phyloP scores from a whole-genome alignment of 139 green algal genomes.

The Chlorella sorokiniana region DNA sequence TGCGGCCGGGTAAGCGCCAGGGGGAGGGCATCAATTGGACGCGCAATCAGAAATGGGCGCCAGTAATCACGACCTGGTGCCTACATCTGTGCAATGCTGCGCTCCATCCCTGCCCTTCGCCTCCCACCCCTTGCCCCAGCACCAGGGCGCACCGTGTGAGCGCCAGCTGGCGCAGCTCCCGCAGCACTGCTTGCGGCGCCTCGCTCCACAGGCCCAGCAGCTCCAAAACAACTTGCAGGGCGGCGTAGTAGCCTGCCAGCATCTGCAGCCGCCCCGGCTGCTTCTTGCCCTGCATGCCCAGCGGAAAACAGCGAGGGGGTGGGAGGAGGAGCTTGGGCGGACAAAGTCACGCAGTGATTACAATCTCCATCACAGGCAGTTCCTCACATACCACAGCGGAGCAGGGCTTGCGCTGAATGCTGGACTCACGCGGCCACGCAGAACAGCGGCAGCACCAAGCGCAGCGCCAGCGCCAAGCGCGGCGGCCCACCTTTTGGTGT shows the following conservation, averaged over 20 bases:
- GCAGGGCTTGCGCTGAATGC: too few relatives aligned
- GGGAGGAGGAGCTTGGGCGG: too few relatives aligned
- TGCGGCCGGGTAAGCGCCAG: constrained; percentile 5
- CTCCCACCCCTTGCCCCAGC: not conserved
- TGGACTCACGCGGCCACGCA: too few relatives aligned
- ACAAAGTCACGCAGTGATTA: too few relatives aligned
- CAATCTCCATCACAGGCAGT: too few relatives aligned
- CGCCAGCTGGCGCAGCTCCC: constrained; percentile 69
- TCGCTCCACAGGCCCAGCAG: constrained; percentile 48
- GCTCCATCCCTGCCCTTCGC: not conserved
- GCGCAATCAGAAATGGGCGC: not conserved
- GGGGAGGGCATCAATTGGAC: not conserved
- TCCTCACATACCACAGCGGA: too few relatives aligned
- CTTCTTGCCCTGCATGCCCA: constrained; percentile 55
- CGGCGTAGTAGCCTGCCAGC: constrained; percentile 38
- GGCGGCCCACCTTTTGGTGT: constrained; percentile 58
- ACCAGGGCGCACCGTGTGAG: constrained; percentile 54
- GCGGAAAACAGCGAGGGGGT: not conserved
- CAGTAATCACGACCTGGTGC: not conserved
- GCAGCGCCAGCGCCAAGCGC: not conserved
- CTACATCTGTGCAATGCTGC: not conserved
- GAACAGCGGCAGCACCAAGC: not conserved
- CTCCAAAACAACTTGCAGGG: constrained; percentile 43
- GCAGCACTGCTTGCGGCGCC: constrained; percentile 11
- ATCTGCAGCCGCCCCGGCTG: constrained; percentile 36